Evolutionary conservation across 495 filamentous ascomycete genomes (phyloP), one percentile per base, ranked within the genome.

Genomic region (Staphylotrichum longicolle): DNA sequence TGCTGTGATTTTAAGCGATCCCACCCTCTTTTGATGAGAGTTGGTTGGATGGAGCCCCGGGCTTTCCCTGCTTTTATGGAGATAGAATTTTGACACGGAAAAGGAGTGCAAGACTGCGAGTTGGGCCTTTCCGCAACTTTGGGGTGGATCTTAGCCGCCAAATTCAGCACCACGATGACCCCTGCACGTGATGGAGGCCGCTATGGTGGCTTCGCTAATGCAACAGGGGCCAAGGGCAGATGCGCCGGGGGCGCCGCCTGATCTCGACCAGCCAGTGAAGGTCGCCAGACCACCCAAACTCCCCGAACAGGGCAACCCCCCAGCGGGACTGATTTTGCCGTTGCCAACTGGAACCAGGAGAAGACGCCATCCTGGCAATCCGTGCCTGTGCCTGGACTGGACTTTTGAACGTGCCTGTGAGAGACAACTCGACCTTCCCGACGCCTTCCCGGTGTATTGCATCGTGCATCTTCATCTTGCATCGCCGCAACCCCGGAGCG

Each of bases 191-290:
- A 72, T 57, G 60, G 52, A 50, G 56, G 51, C 58, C 61, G 49
- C 59, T 60, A n/a, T 42, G 33, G 57, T 68, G 68, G 55, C 63
- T 61, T 54, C 66, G 62, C 66, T 67, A 71, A 68, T 65, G 65
- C 62, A 61, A 54, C 45, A 47, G 42, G 40, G 58, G 61, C 50
- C 58, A 62, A 54, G 54, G 54, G 6, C 37, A 39, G 20, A 27
- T 27, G 46, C 15, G 49, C 46, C 47, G 42, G 47, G 59, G 54
- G 46, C 57, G 65, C 54, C 63, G 64, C 63, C 66, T 63, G 62
- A 67, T 70, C 62, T 65, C 63, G 59, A 66, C 60, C 60, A 27
- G 20, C 20, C 20, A 27, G 20, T 27, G 37, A 39, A 39, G 10
- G 37, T 6, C 37, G 10, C 37, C 37, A 39, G 37, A 39, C 37